These are phyloP conservation scores for Colletotrichum ledebouriae DNA, from an alignment of 2,329 filamentous ascomycete genomes.

Conservation along the genomic window DNA sequence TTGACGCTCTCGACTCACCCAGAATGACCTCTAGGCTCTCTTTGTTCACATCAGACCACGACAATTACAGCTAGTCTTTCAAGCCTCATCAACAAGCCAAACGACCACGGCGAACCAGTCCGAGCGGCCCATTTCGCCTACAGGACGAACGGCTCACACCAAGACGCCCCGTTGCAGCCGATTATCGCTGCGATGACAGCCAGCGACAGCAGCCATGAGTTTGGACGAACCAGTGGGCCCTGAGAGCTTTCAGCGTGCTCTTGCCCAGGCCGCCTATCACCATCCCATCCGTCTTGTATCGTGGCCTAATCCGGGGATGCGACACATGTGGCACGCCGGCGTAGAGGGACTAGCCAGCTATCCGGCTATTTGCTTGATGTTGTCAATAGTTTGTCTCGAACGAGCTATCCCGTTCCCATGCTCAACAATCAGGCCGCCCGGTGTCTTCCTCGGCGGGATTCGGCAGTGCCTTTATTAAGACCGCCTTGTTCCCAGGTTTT, in stretches of 20 bases:
- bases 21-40: constrained; percentile 5
- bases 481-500: background rate
- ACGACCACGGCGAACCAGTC: constrained; percentile 7
- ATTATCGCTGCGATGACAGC: constrained; percentile 14
- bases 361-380: constrained; percentile 3
- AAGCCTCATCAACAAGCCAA: constrained; percentile 1
- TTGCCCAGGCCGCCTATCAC: constrained; percentile 5
- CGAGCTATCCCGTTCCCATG: background rate
- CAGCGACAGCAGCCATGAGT: background rate
- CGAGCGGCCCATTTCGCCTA: constrained; percentile 15
- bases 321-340: constrained; percentile 13
- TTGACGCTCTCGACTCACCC: constrained; percentile 29
- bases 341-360: constrained; percentile 10
- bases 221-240: background rate
- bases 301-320: constrained; percentile 33
- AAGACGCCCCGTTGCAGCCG: constrained; percentile 5
- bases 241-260: background rate
- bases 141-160: constrained; percentile 6
- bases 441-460: background rate
- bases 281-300: constrained; percentile 1
- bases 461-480: constrained; percentile 20
- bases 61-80: background rate
- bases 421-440: background rate
- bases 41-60: constrained; percentile 25
- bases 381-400: background rate